Conservation (phyloP, 1,284 basidiomycete species). For the Cryptococcus hybrid region DNA sequence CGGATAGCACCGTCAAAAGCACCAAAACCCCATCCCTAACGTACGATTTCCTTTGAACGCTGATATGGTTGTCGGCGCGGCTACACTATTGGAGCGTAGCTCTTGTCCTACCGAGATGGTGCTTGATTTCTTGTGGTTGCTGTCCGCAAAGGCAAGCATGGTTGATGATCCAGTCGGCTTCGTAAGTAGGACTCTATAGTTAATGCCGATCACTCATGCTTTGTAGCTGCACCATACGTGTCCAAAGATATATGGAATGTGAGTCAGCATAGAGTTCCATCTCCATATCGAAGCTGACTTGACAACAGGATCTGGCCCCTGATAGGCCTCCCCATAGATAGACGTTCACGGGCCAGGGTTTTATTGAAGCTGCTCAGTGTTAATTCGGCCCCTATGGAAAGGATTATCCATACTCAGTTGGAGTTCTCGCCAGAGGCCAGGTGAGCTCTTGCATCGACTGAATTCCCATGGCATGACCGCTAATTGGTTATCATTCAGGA, state of each 20-base stretch:
- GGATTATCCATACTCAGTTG: conserved; percentile 15
- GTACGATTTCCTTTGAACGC: conserved; percentile 19
- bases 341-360: conserved; percentile 23
- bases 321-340: conserved; percentile 20
- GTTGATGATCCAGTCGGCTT: conserved; percentile 33
- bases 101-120: conserved; percentile 21
- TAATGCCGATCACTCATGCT: neutral
- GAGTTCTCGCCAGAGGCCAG: conserved; percentile 10
- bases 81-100: conserved; percentile 11
- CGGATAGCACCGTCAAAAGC: conserved; percentile 15
- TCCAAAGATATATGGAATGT: conserved; percentile 15
- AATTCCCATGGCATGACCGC: neutral
- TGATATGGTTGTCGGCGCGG: conserved; percentile 18
- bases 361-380: conserved; percentile 37
- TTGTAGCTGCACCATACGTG: conserved; percentile 9
- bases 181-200: conserved; percentile 14
- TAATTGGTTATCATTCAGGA: conserved; percentile 3
- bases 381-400: conserved; percentile 26
- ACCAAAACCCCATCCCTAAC: conserved; percentile 1
- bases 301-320: conserved; percentile 32
- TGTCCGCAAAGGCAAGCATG: conserved; percentile 23
- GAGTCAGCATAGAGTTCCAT: neutral
- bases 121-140: conserved; percentile 42
- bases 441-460: conserved; percentile 6
- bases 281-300: neutral